A percentile compares a stretch with the other conserved stretches of the same genome.
Conservation (phyloP, 805 yeast species). For the Saccharomycopsis amapae region DNA sequence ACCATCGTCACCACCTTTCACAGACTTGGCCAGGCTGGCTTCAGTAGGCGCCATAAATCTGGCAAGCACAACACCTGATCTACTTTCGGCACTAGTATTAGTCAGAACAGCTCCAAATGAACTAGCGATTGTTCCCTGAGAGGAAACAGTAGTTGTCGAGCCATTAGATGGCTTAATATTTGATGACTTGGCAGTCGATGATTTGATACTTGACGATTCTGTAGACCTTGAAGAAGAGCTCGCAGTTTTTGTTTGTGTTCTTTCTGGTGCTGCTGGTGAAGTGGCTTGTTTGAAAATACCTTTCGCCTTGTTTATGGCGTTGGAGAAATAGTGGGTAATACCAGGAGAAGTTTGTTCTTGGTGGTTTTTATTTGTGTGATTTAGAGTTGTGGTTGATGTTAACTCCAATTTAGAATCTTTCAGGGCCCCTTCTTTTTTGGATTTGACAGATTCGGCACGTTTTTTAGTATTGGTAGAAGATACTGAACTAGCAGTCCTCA, state of each 20-base stretch:
- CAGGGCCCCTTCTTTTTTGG: background rate
- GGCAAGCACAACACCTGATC: no score
- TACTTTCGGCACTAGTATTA: no score
- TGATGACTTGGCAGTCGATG: no score
- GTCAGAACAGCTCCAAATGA: no score
- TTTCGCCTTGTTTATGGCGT: slow-evolving; percentile 12
- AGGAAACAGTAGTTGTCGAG: no score
- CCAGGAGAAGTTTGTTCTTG: slow-evolving; percentile 8
- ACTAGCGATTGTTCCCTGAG: no score
- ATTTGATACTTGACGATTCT: background rate
- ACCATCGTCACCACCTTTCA: background rate
- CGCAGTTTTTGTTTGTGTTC: no score
- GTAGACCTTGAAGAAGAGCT: background rate
- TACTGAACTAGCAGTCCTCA: background rate
- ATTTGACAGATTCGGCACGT: background rate
- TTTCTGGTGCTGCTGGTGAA: background rate
- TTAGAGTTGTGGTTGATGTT: background rate
- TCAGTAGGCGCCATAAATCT: background rate
- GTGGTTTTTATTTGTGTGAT: background rate
- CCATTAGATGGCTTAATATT: no score
- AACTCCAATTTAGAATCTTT: background rate
- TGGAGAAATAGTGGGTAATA: slow-evolving; percentile 11
- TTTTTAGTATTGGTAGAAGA: background rate
- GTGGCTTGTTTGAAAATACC: slow-evolving; percentile 17
- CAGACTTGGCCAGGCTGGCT: background rate